Evolutionary conservation across 2,329 filamentous ascomycete genomes (phyloP).

Genomic region (Cercospora janseana): DNA sequence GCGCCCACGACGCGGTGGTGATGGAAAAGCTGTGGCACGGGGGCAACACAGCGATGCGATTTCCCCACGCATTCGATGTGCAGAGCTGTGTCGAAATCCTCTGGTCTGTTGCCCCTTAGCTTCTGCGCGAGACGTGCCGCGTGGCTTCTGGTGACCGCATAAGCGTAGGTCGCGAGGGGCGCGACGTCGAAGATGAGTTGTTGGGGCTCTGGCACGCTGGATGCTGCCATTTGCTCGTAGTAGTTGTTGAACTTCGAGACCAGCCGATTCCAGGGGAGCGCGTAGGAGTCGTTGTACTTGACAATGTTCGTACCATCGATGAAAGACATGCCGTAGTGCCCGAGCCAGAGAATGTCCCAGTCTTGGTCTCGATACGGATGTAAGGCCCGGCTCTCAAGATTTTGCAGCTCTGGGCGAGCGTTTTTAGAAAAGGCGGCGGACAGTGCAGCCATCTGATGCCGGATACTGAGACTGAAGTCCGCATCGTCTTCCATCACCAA

Average conservation of each 20-base stretch:
- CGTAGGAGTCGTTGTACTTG: constrained; percentile 16
- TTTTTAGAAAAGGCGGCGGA: constrained; percentile 31
- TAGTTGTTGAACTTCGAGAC: constrained; percentile 17
- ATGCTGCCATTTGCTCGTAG: constrained; percentile 17
- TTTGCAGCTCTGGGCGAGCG: background rate
- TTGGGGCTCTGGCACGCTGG: background rate
- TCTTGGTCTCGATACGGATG: constrained; percentile 21
- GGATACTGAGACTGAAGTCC: constrained; percentile 43
- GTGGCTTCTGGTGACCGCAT: constrained; percentile 14
- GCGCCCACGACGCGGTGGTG: constrained; percentile 19
- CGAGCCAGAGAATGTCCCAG: constrained; percentile 35
- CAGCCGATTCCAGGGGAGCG: constrained; percentile 12
- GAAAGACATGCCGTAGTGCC: constrained; percentile 34
- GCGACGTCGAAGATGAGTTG: constrained; percentile 17
- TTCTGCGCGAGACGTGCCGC: constrained; percentile 10
- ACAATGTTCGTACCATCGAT: background rate
- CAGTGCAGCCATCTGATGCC: constrained; percentile 37
- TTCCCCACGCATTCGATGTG: constrained; percentile 16
- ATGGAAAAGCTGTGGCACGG: constrained; percentile 20
- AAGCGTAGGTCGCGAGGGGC: constrained; percentile 16
- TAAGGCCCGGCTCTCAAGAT: background rate
- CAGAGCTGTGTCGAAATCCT: constrained; percentile 19
- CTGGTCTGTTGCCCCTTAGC: background rate
- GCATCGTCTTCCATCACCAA: constrained; percentile 46
- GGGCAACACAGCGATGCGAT: constrained; percentile 17